phyloP scores from a whole-genome alignment of 768 basidiomycete genomes.

The Hygrophoropsis aurantiaca region DNA sequence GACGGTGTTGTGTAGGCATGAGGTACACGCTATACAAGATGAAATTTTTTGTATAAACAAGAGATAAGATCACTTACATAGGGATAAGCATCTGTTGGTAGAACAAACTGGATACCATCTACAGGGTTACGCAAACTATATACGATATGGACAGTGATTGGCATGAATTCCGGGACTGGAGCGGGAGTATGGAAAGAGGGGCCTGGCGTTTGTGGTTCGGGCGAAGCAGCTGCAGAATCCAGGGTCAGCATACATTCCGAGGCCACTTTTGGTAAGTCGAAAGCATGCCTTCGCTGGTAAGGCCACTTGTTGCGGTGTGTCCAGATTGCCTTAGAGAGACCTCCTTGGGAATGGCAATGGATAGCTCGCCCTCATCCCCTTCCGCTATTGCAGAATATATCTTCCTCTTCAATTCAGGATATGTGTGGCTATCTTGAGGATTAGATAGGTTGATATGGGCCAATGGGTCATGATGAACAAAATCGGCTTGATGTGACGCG shows the following conservation, averaged over 20 bases:
- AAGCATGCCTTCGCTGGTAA: conserved; percentile 58
- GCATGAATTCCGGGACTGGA: conserved; percentile 64
- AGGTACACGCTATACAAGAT: conserved; percentile 69
- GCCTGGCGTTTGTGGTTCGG: conserved; percentile 77
- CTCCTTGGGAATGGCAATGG: conserved; percentile 80
- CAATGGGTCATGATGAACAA: conserved; percentile 76
- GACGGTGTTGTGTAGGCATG: conserved; percentile 91
- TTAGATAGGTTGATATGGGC: conserved; percentile 64
- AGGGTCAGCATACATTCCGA: neutral
- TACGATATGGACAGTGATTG: conserved; percentile 72
- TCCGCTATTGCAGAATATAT: conserved; percentile 90
- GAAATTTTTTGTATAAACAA: conserved; percentile 10
- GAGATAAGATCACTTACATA: conserved; percentile 55
- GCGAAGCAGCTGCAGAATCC: conserved; percentile 58
- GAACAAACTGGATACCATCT: conserved; percentile 83
- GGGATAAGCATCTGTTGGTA: conserved; percentile 80
- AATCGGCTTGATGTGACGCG: conserved; percentile 70
- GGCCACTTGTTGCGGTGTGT: conserved; percentile 39
- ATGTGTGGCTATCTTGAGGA: conserved; percentile 77
- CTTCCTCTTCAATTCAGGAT: conserved; percentile 91
- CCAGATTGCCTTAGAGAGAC: conserved; percentile 64
- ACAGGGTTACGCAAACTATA: conserved; percentile 82
- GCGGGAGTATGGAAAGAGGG: conserved; percentile 30
- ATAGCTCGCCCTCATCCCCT: conserved; percentile 91
- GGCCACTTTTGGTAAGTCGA: neutral